Base-by-base conservation (phyloP, 2,329 filamentous ascomycete genomes). In the Penicillium hesseltinei region DNA sequence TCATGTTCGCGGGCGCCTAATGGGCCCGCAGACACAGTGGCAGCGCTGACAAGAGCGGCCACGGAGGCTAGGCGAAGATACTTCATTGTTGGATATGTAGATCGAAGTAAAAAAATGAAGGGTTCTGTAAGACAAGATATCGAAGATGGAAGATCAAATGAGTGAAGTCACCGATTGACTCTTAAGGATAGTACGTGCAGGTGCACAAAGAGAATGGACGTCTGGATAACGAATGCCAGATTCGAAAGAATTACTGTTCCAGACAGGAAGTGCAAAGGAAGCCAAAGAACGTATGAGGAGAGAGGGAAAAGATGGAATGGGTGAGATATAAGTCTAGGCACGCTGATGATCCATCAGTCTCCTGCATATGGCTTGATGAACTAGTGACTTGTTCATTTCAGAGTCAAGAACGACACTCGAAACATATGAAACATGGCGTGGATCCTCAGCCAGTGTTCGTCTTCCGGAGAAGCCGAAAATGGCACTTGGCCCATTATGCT, bases 171-270 rank as follows among this genome's bases (percentile, higher is more conserved):
- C 29, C 45, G 45, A 46, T 40, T 47, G 40, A 40, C 33, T 56
- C 3, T 31, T 21, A 29, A 36, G 11, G 62, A 68, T 46, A 29
- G 57, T 51, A 66, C 60, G 62, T 66, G 66, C 60, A 57, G 51
- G 40, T 27, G 58, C 45, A 53, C 58, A 54, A 71, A 71, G 70
- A 38, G 69, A 70, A 71, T 62, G 68, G 66, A 68, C 59, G 64
- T 62, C 62, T 62, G 60, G 61, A 66, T 66, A 39, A 67, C 62
- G 54, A 64, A 68, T 66, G 61, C 60, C 52, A 65, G 62, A 65
- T 59, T 61, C 56, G 56, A 62, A 49, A 54, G 50, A 56, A 40
- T 35, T 55, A 57, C 60, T 70, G 62, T 69, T 58, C 53, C 65
- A 66, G 63, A 67, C 61, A 65, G 64, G 44, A 56, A 19, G 50